Conservation (phyloP, 23 red algal species). For the Rhodosorus marinus region DNA sequence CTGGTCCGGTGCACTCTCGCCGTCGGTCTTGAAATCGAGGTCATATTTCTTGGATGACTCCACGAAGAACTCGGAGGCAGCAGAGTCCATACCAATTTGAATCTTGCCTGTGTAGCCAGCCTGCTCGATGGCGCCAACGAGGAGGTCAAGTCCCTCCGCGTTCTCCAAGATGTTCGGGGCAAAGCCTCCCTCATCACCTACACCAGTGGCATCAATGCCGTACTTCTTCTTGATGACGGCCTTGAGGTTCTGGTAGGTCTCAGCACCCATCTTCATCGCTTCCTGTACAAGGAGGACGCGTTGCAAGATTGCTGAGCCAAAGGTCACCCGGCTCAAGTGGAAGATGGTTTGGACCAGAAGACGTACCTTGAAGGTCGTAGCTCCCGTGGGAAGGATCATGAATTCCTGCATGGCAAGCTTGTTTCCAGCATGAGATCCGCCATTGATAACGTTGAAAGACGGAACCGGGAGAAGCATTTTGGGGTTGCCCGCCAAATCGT, state of each 20-base stretch:
- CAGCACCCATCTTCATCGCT: slow-evolving; percentile 79
- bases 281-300: slow-evolving; percentile 28
- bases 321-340: background rate
- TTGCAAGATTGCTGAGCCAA: too few species aligned
- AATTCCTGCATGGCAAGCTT: slow-evolving; percentile 93
- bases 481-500: slow-evolving; percentile 83
- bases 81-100: slow-evolving; percentile 70
- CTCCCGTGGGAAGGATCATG: slow-evolving; percentile 84
- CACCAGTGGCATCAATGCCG: slow-evolving; percentile 80
- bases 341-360: background rate
- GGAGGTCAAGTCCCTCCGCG: slow-evolving; percentile 55
- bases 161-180: slow-evolving; percentile 88
- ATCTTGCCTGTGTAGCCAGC: slow-evolving; percentile 80
- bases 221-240: slow-evolving; percentile 79
- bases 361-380: slow-evolving; percentile 43
- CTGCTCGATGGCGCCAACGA: slow-evolving; percentile 72
- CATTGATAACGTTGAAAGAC: slow-evolving; percentile 85
- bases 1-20: background rate
- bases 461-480: slow-evolving; percentile 70
- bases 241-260: slow-evolving; percentile 79
- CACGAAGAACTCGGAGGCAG: slow-evolving; percentile 83
- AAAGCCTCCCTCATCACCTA: slow-evolving; percentile 97
- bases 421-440: slow-evolving; percentile 78
- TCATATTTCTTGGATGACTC: slow-evolving; percentile 53
- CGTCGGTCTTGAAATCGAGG: slow-evolving; percentile 77